Conservation (phyloP, 345 rosid species). For the Brassica rapa region DNA sequence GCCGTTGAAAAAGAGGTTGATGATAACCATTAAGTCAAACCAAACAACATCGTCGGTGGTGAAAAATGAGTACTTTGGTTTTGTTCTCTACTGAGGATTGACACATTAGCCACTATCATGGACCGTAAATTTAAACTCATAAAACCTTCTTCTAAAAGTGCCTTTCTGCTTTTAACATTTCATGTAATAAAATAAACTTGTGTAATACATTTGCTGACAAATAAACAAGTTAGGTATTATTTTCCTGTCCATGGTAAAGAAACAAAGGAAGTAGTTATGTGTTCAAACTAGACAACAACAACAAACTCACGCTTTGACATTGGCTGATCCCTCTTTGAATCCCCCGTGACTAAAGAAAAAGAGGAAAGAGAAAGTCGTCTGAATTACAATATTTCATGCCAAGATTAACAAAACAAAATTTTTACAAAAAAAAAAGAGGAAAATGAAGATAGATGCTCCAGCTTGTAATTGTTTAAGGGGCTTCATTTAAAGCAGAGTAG, state of each 20-base stretch:
- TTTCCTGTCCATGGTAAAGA: neutral
- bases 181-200: neutral
- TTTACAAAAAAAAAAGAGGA: neutral
- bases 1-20: constrained; percentile 7
- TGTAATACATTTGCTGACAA: constrained; percentile 18
- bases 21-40: constrained; percentile 16
- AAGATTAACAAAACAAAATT: neutral
- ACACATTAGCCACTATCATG: neutral
- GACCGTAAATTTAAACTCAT: neutral
- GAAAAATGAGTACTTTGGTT: constrained; percentile 26
- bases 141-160: neutral
- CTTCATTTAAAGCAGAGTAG: constrained; percentile 17
- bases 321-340: neutral
- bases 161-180: neutral
- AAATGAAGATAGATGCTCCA: neutral
- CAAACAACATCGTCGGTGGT: constrained; percentile 11
- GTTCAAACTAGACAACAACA: neutral
- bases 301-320: constrained; percentile 2
- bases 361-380: neutral
- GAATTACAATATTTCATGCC: neutral
- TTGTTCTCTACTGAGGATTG: constrained; percentile 17
- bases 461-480: neutral
- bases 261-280: neutral
- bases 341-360: neutral
- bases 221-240: neutral